These are phyloP conservation scores for Hymenoscyphus repandus DNA, from an alignment of 2,329 filamentous ascomycete genomes.

Conservation along the genomic window DNA sequence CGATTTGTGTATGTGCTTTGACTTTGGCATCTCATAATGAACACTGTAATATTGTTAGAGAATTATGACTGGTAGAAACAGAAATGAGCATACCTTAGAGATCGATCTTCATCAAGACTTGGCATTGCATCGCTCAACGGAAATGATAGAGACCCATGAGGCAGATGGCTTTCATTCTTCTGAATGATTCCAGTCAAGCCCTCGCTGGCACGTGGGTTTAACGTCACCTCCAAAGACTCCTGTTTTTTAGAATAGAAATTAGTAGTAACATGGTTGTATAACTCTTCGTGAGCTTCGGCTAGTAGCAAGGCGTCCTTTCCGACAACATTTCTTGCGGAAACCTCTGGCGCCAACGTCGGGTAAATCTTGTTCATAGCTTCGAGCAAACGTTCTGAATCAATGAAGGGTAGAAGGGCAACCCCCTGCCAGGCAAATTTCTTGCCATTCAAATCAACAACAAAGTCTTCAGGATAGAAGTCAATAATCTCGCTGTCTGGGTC, in stretches of 20 bases:
- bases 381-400: conserved; percentile 83
- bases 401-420: conserved; percentile 88
- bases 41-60: conserved; percentile 52
- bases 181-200: conserved; percentile 76
- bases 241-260: conserved; percentile 93
- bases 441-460: conserved; percentile 88
- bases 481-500: conserved; percentile 85
- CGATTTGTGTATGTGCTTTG: conserved; percentile 75
- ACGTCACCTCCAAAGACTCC: conserved; percentile 57
- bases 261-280: conserved; percentile 79
- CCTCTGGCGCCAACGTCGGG: conserved; percentile 69
- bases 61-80: neutral
- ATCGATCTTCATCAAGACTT: conserved; percentile 77
- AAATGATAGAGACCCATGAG: conserved; percentile 75
- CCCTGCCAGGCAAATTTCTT: conserved; percentile 99
- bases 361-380: conserved; percentile 80
- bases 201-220: conserved; percentile 70
- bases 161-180: conserved; percentile 79
- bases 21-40: conserved; percentile 75
- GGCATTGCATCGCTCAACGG: conserved; percentile 70
- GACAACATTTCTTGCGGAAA: conserved; percentile 69
- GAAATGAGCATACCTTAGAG: conserved; percentile 61
- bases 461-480: conserved; percentile 95
- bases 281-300: conserved; percentile 69
- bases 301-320: conserved; percentile 80